Evolutionary conservation across 2,329 filamentous ascomycete genomes (phyloP).

Genomic region (Alternaria solani): DNA sequence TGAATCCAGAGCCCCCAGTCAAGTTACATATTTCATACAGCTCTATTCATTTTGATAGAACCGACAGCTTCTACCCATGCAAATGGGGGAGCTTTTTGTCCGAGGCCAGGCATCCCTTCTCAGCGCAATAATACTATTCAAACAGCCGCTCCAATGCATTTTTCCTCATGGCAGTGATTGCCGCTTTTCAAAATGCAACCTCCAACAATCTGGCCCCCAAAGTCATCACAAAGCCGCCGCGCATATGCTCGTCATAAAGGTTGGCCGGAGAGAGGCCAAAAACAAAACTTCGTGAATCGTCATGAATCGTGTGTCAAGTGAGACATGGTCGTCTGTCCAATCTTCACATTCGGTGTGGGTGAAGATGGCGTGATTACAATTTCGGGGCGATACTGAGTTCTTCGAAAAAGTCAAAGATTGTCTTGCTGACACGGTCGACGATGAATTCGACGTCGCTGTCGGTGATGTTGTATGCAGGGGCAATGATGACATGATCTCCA

Average conservation of each 20-base stretch:
- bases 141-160: conserved; percentile 17
- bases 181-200: not conserved
- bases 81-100: not conserved
- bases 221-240: not conserved
- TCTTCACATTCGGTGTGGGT: not conserved
- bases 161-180: not conserved
- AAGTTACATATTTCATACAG: not conserved
- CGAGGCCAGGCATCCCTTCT: not conserved
- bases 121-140: conserved; percentile 5
- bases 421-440: conserved; percentile 59
- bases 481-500: conserved; percentile 75
- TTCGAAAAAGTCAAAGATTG: conserved; percentile 61
- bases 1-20: not conserved
- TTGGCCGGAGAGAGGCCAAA: not conserved
- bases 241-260: conserved; percentile 2
- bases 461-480: conserved; percentile 73
- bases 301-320: not conserved
- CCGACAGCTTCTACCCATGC: not conserved
- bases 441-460: conserved; percentile 65
- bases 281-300: conserved; percentile 6
- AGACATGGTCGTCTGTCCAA: not conserved
- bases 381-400: conserved; percentile 11
- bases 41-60: not conserved
- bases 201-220: conserved; percentile 1
- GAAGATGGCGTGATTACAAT: not conserved